A percentile compares a stretch with the other conserved stretches of the same genome.
Conservation (phyloP, 2,329 filamentous ascomycete species). For the Amphichorda felina region DNA sequence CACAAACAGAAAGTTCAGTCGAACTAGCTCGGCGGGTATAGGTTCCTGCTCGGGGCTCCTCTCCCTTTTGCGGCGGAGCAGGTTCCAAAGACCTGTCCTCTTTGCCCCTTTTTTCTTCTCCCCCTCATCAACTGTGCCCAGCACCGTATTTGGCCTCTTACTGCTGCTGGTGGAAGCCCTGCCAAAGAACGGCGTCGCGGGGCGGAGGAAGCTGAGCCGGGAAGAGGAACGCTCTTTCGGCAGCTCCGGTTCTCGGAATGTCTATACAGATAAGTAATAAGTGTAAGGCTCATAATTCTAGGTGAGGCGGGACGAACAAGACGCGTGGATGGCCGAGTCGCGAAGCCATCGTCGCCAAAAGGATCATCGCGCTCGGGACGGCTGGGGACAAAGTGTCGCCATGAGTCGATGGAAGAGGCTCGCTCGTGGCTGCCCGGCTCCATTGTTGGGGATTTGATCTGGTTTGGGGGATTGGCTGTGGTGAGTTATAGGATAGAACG, state of each 20-base stretch:
- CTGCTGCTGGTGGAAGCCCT: slow-evolving; percentile 4
- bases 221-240: slow-evolving; percentile 8
- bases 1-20: slow-evolving; percentile 23
- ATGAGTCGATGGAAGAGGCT: slow-evolving; percentile 14
- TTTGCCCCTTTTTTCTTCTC: slow-evolving; percentile 1
- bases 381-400: slow-evolving; percentile 21
- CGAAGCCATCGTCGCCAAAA: slow-evolving; percentile 19
- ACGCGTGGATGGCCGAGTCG: slow-evolving; percentile 13
- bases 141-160: not conserved
- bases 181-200: slow-evolving; percentile 12
- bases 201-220: slow-evolving; percentile 15
- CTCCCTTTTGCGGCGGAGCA: slow-evolving; percentile 14
- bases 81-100: not conserved
- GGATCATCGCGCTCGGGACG: slow-evolving; percentile 21
- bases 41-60: not conserved
- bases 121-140: not conserved
- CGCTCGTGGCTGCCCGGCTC: slow-evolving; percentile 6
- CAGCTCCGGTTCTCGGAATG: slow-evolving; percentile 10
- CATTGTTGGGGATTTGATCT: not conserved
- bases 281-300: not conserved
- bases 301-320: slow-evolving; percentile 7
- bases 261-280: slow-evolving; percentile 7
- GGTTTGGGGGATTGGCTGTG: too few relatives aligned
- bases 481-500: too few relatives aligned
- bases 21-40: slow-evolving; percentile 8